Evolutionary conservation across 345 rosid species (phyloP), one percentile per base, ranked within the genome.

Genomic region (Sonneratia alba): DNA sequence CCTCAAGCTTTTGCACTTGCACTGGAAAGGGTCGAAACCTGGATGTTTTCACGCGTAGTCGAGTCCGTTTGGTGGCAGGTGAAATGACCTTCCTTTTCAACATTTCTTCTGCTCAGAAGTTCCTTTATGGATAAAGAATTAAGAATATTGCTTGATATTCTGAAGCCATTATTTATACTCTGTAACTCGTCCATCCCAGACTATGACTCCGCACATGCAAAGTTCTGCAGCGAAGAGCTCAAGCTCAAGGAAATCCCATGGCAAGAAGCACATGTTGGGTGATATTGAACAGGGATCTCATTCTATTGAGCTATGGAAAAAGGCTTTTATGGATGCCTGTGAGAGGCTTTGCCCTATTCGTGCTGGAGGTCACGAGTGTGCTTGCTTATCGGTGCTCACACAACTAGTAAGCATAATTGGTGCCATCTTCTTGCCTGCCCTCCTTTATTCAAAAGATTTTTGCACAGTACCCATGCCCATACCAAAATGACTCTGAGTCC

Each of bases 61-160:
- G 91, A 89, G 72, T 93, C 94, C 18, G 86, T 93, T 66, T 93
- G 98, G 98, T 93, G 98, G 98, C 97, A 91, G 98, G 98, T 93
- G 59, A 76, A 47, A 4, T 36, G 56, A 22, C 40, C 66, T 38
- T 69, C 80, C 78, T 71, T 19, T 9, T 45, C 51, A 11, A 59
- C n/a, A 36, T 36, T 42, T 62, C 24, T 61, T 56, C 69, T 70
- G 61, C 76, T 62, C 10, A 67, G 21, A 68, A 48, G 74, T 69
- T 68, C 47, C 32, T 62, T 62, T 34, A 7, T 53, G 2, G 12
- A 8, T 62, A 62, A 62, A 47, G 9, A 47, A 40, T 27, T 27
- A 27, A 61, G 65, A 27, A 24, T 3, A 14, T 14, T 27, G 66
- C 66, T 14, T 62, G 38, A 34, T 24, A 14, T 27, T 12, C 66